Conservation (phyloP, 768 basidiomycete genomes). For the Podaxis carcinomalis region DNA sequence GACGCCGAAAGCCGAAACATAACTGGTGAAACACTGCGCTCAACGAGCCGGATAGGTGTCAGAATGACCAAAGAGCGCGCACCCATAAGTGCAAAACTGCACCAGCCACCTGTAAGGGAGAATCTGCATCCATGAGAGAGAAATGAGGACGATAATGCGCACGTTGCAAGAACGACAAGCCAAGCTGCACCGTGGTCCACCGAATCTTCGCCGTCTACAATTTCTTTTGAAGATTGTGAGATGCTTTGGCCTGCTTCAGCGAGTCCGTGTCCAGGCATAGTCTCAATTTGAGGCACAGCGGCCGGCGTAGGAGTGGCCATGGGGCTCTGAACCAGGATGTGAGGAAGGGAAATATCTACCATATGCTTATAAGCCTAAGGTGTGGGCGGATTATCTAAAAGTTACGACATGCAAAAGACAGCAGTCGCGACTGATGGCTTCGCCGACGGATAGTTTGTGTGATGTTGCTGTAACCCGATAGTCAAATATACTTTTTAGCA, state of each 20-base stretch:
- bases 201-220: background rate
- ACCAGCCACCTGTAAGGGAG: conserved; percentile 31
- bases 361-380: conserved; percentile 19
- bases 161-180: conserved; percentile 42
- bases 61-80: conserved; percentile 4
- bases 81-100: conserved; percentile 46
- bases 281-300: background rate
- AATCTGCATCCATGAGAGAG: background rate
- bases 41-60: conserved; percentile 4
- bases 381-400: conserved; percentile 2
- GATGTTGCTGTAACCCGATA: background rate
- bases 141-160: conserved; percentile 15
- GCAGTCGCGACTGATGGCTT: background rate
- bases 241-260: background rate
- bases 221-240: background rate
- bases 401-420: conserved; percentile 8
- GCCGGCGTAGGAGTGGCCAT: background rate
- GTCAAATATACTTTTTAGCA: conserved; percentile 4
- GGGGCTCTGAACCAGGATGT: background rate
- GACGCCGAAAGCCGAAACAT: conserved; percentile 41
- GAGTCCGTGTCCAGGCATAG: background rate
- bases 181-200: conserved; percentile 20
- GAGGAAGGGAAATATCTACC: background rate
- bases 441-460: background rate
- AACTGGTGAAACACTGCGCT: conserved; percentile 22